Conservation (phyloP, 352 stramenopile genomes). For the Globisporangium apiculatum region DNA sequence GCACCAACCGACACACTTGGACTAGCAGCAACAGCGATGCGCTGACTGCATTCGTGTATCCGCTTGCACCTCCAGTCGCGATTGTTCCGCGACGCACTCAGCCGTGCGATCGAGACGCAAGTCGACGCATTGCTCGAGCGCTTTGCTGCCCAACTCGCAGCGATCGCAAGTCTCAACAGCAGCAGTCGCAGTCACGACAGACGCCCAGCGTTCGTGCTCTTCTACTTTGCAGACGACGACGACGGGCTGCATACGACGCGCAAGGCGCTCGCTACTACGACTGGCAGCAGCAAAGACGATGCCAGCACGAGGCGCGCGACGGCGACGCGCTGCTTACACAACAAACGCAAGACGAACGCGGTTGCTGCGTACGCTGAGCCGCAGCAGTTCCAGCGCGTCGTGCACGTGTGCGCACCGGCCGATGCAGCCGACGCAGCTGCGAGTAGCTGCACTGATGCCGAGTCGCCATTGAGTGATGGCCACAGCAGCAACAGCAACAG, state of each 20-base stretch:
- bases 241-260: too few species aligned
- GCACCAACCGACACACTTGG: too few species aligned
- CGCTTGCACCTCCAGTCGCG: constrained; percentile 14
- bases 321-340: neutral
- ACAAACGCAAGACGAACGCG: constrained; percentile 31
- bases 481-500: neutral
- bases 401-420: constrained; percentile 9
- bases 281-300: constrained; percentile 1
- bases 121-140: constrained; percentile 22
- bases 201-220: constrained; percentile 23
- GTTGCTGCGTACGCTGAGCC: constrained; percentile 30
- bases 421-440: neutral
- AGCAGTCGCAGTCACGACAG: neutral
- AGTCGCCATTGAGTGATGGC: neutral
- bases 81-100: constrained; percentile 31
- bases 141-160: constrained; percentile 8
- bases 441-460: neutral
- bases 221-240: constrained; percentile 20
- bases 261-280: neutral
- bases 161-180: neutral
- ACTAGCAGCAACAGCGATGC: too few species aligned
- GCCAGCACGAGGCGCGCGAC: neutral
- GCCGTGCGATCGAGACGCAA: constrained; percentile 25
- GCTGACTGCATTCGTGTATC: too few species aligned
- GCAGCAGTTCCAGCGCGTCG: constrained; percentile 26